These are phyloP conservation scores for Alternaria tenuissima DNA, from an alignment of 2,329 filamentous ascomycete species.

Conservation along the genomic window DNA sequence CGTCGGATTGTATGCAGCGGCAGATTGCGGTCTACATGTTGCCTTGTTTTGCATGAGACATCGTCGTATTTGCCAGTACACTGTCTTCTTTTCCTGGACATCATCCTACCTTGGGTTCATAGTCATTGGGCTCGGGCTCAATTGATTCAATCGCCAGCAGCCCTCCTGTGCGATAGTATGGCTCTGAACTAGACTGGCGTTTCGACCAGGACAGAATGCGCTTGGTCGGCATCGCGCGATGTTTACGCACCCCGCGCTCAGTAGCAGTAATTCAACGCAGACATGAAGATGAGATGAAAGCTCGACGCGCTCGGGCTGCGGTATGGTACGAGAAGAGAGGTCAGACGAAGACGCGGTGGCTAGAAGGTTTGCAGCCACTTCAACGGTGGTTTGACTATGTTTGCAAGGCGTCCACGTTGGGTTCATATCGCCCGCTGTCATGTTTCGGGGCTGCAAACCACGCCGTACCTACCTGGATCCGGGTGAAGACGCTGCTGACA, in stretches of 20 bases:
- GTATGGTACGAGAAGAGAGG: conserved; percentile 1
- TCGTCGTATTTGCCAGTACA: conserved; percentile 47
- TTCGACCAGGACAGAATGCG: conserved; percentile 58
- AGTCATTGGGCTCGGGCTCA: conserved; percentile 14
- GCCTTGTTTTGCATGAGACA: conserved; percentile 43
- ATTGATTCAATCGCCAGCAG: conserved; percentile 48
- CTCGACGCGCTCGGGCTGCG: neutral
- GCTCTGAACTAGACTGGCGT: conserved; percentile 47
- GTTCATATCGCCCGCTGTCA: conserved; percentile 15
- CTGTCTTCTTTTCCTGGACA: conserved; percentile 9
- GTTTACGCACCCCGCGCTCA: conserved; percentile 7
- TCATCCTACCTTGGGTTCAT: conserved; percentile 43
- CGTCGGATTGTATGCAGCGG: conserved; percentile 13
- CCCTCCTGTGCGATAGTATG: conserved; percentile 49
- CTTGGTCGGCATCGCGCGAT: conserved; percentile 49
- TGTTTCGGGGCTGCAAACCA: conserved; percentile 20
- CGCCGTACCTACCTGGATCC: conserved; percentile 3
- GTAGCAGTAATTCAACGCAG: neutral
- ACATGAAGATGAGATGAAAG: conserved; percentile 13
- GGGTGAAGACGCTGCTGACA: conserved; percentile 15
- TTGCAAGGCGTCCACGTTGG: conserved; percentile 18
- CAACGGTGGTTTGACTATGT: conserved; percentile 12
- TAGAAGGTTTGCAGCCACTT: conserved; percentile 1
- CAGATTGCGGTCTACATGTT: conserved; percentile 26
- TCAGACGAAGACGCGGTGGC: neutral